Percentiles rank a stretch among this genome's conserved stretches.
These are phyloP conservation scores for Bruguiera parviflora DNA, from an alignment of 345 rosid species.

Conservation along the genomic window DNA sequence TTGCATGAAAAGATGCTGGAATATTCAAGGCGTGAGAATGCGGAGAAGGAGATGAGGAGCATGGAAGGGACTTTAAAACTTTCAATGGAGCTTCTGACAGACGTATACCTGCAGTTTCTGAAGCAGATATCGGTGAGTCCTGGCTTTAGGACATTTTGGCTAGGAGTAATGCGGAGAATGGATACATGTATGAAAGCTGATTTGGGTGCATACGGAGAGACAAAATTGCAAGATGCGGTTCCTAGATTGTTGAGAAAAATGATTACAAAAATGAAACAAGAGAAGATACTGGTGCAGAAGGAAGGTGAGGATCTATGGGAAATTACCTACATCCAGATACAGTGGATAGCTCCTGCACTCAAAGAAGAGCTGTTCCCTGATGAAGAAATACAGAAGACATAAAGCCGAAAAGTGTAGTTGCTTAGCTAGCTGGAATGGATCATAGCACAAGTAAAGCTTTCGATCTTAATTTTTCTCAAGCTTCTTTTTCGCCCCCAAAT, in stretches of 20 bases:
- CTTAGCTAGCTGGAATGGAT: background rate
- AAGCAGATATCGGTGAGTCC: slow-evolving; percentile 51
- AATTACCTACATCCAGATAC: slow-evolving; percentile 81
- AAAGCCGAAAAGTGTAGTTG: no score
- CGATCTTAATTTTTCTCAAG: no score
- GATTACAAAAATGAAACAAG: slow-evolving; percentile 65
- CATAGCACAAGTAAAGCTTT: no score
- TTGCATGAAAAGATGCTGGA: slow-evolving; percentile 82
- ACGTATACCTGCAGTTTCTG: slow-evolving; percentile 48
- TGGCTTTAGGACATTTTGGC: slow-evolving; percentile 80
- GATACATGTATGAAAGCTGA: slow-evolving; percentile 94
- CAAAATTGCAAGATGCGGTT: slow-evolving; percentile 46
- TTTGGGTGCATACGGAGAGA: slow-evolving; percentile 61
- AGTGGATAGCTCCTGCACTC: slow-evolving; percentile 91
- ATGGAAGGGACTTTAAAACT: slow-evolving; percentile 77
- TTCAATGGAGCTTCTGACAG: slow-evolving; percentile 61
- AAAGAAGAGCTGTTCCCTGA: slow-evolving; percentile 82
- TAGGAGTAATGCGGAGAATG: slow-evolving; percentile 87
- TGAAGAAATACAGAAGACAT: slow-evolving; percentile 6
- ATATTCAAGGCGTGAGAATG: slow-evolving; percentile 69
- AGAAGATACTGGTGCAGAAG: slow-evolving; percentile 49
- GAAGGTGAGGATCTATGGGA: slow-evolving; percentile 86
- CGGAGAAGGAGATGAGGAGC: slow-evolving; percentile 79
- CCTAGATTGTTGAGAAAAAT: slow-evolving; percentile 64
- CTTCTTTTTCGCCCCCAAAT: no score